Evolutionary conservation across 805 yeast species (phyloP).

Genomic region (Myxozyma neotropica): DNA sequence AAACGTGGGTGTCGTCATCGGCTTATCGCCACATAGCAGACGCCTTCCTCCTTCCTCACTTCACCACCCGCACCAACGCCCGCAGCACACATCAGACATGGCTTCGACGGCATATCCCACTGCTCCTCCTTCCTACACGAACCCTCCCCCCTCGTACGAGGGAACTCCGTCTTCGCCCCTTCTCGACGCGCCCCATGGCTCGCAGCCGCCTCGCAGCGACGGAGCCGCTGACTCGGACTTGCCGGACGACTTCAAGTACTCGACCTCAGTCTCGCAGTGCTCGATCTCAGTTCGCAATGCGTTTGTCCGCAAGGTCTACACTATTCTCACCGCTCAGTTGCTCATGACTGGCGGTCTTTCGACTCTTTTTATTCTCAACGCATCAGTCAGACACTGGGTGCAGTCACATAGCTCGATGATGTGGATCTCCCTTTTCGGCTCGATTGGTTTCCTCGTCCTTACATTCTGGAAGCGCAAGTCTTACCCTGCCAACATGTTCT

Average conservation of each 20-base stretch:
- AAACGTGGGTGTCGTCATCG: neutral
- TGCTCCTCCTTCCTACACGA: constrained; percentile 31
- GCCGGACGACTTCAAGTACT: constrained; percentile 73
- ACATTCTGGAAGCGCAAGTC: constrained; percentile 63
- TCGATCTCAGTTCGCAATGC: constrained; percentile 72
- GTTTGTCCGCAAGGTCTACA: constrained; percentile 78
- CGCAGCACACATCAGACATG: neutral
- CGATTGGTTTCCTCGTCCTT: constrained; percentile 66
- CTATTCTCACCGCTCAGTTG: constrained; percentile 67
- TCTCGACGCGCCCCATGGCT: constrained; percentile 20
- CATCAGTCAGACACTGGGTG: constrained; percentile 56
- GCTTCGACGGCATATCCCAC: constrained; percentile 15
- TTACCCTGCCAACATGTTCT: constrained; percentile 66
- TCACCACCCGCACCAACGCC: neutral
- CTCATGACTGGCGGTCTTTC: constrained; percentile 63
- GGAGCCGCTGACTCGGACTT: constrained; percentile 27
- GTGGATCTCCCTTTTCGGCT: constrained; percentile 57
- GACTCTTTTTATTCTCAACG: constrained; percentile 50
- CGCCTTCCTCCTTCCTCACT: neutral
- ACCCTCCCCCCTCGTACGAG: constrained; percentile 21
- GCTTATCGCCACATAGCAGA: too few relatives aligned
- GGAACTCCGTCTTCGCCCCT: constrained; percentile 15
- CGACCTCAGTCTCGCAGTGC: constrained; percentile 75
- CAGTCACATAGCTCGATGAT: constrained; percentile 60
- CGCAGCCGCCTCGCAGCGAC: constrained; percentile 11